A percentile compares a stretch with the other conserved stretches of the same genome.
Conservation (phyloP, 352 stramenopile genomes). For the Globisporangium viniferum region DNA sequence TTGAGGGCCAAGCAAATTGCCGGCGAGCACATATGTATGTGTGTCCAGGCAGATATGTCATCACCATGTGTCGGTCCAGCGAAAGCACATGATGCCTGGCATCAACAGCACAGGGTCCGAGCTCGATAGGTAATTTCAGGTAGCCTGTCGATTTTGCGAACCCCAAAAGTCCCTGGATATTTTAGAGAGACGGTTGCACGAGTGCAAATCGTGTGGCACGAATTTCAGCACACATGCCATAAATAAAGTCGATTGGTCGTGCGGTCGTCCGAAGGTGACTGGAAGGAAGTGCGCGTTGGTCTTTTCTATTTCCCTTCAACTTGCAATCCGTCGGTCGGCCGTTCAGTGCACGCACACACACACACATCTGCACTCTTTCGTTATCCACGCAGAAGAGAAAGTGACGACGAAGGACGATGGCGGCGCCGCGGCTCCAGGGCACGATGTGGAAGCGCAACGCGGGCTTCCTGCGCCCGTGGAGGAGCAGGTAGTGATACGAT, state of each 20-base stretch:
- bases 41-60: no score
- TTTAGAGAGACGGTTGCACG: background rate
- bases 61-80: no score
- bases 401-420: background rate
- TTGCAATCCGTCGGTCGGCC: background rate
- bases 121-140: no score
- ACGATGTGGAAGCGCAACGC: slow-evolving; percentile 67
- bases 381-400: background rate
- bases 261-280: slow-evolving; percentile 9
- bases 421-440: slow-evolving; percentile 30
- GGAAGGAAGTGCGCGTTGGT: background rate
- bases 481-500: slow-evolving; percentile 31
- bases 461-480: slow-evolving; percentile 65
- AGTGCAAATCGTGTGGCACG: background rate
- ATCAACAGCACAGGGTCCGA: no score
- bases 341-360: background rate
- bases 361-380: background rate
- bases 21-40: no score
- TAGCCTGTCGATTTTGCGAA: no score
- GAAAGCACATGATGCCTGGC: no score
- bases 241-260: background rate
- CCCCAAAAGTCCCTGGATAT: background rate
- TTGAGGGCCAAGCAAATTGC: no score
- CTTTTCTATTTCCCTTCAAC: slow-evolving; percentile 5
- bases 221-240: background rate